Base-by-base conservation (phyloP, 345 rosid genomes). In the Syzygium oleosum region DNA sequence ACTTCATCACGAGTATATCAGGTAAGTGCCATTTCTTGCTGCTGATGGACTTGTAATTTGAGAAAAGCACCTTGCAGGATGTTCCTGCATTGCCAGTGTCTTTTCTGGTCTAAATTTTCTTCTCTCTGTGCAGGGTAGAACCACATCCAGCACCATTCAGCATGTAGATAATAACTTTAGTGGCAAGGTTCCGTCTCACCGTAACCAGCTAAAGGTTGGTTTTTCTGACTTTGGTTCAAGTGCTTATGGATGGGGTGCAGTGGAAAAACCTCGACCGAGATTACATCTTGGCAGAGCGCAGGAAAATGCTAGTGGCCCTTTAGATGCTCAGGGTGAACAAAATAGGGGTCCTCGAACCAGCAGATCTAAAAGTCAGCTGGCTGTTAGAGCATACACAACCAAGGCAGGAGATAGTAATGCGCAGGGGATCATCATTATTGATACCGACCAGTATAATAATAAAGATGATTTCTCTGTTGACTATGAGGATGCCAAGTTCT, bases 381-480 rank as follows among this genome's bases (percentile, higher is more conserved):
- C 93, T 86, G 95, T 95, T 79, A 93, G 93, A 92, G 93, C 94
- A n/a, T 93, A 91, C 90, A 92, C 99, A 54, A 88, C 92, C 56
- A 95, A 90, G 88, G 94, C 93, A 85, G 98, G 96, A 86, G 89
- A 90, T 84, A 84, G 73, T 87, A 94, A 96, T 88, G 91, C 92
- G 0, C 94, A 93, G 87, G 98, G 96, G 58, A 92, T 94, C 84
- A 93, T 95, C 84, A 88, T 95, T 87, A 91, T 95, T 53, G 86
- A 91, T 87, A 91, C 92, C 85, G 95, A 92, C 88, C 97, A 92
- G 89, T 95, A 94, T 90, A 98, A 96, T 90, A 98, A 96, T 92
- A 94, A 88, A 91, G 98, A 92, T 86, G 95, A 94, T 93, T 94
- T 98, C 90, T 88, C 88, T 85, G 88, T 93, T 38, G 93, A 93